These are phyloP conservation scores for Saussurea involucrata DNA, from an alignment of 129 eudicot species.

Conservation along the genomic window DNA sequence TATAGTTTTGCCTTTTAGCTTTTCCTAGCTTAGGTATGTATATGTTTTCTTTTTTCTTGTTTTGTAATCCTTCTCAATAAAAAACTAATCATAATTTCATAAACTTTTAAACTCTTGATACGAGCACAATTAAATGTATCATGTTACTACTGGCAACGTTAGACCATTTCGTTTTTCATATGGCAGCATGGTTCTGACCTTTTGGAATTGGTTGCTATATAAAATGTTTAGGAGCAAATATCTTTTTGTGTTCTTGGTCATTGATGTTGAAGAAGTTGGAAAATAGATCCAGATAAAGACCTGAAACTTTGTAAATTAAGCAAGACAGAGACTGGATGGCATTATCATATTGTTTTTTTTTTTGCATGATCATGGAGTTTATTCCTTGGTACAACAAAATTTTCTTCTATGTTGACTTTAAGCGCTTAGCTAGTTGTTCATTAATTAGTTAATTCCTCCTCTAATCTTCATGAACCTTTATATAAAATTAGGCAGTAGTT, in stretches of 20 bases:
- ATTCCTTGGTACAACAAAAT: background rate
- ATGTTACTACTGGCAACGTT: background rate
- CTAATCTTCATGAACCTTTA: constrained; percentile 2
- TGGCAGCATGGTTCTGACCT: background rate
- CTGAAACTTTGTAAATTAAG: background rate
- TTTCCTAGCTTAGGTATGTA: background rate
- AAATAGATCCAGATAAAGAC: background rate
- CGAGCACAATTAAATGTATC: background rate
- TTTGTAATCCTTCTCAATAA: background rate
- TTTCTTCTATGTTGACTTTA: constrained; percentile 25
- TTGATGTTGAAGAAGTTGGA: background rate
- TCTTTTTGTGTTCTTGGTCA: background rate
- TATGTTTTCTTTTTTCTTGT: background rate
- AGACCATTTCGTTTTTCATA: background rate
- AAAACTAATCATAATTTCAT: background rate
- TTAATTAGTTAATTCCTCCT: constrained; percentile 17
- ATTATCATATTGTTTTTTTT: constrained; percentile 1
- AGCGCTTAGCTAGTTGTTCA: constrained; percentile 9
- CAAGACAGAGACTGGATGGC: constrained; percentile 5
- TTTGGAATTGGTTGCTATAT: background rate
- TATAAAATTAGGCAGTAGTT: constrained; percentile 10
- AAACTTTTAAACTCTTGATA: background rate
- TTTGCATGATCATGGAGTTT: background rate
- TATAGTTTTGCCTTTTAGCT: background rate
- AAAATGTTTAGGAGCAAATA: background rate